Conservation (phyloP, 345 rosid species). For the Toxicodendron radicans region DNA sequence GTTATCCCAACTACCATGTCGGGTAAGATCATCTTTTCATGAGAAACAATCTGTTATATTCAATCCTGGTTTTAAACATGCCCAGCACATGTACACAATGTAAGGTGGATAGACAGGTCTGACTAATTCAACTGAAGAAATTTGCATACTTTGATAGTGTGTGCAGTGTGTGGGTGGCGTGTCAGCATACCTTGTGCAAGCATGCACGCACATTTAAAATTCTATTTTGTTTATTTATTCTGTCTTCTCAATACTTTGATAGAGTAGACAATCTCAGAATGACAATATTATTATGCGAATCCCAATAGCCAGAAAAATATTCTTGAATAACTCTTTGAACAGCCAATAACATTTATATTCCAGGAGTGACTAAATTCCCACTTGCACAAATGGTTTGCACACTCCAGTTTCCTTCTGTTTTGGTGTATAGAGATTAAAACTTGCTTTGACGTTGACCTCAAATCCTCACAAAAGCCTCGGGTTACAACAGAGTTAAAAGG, state of each 20-base stretch:
- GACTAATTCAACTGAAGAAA: not conserved
- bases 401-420: not conserved
- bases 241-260: too few relatives aligned
- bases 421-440: not conserved
- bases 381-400: not conserved
- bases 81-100: not conserved
- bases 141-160: not conserved
- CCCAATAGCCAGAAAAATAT: not conserved
- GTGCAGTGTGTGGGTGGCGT: not conserved
- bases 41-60: not conserved
- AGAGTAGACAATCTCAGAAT: too few relatives aligned
- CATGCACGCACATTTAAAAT: too few relatives aligned
- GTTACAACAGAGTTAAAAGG: not conserved
- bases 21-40: not conserved
- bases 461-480: conserved; percentile 2
- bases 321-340: not conserved
- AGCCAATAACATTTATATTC: not conserved
- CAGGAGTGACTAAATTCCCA: not conserved
- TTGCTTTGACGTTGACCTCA: conserved; percentile 1
- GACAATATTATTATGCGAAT: too few relatives aligned
- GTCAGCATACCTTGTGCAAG: not conserved
- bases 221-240: too few relatives aligned
- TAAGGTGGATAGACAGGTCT: not conserved
- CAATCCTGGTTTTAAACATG: not conserved
- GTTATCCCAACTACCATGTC: not conserved